Base-by-base conservation (phyloP, 2,329 filamentous ascomycete species). In the Simplicillium sp. region DNA sequence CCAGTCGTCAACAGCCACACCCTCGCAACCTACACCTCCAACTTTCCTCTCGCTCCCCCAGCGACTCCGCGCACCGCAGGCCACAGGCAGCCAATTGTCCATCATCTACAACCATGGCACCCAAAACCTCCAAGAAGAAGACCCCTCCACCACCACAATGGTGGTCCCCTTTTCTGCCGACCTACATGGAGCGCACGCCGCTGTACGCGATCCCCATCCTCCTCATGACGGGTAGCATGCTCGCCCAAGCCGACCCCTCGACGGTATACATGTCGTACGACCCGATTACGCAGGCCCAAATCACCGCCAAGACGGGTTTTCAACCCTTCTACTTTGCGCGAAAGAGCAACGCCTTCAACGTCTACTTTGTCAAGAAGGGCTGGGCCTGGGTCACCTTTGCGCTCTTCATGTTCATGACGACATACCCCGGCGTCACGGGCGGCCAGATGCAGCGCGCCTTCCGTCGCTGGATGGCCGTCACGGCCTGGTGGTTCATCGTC, bases 301-400 rank as follows among this genome's bases (percentile, higher is more conserved):
- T 69, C 3, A 71, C 69, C 36, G 58, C 60, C 61, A 64, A 67
- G 58, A 55, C 59, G n/a, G 56, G 60, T 33, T 60, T 70, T 4
- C 76, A 82, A 38, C 85, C 85, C 3, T 82, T 75, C 57, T 98
- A 97, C 69, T 98, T 98, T 60, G 90, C 92, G 36, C 83, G 83
- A 52, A 98, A 98, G 65, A 75, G 80, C 60, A 98, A 98, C 65
- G 53, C 96, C 39, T 84, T 97, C 74, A 98, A 98, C 58, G 62
- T 84, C 36, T 75, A 88, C 53, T 98, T 97, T 56, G 92, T 98
- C 54, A 98, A 98, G 70, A 72, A 85, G 40, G 90, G 90, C 46
- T 98, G 92, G 92, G 75, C 82, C 38, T 98, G 92, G 92, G 80
- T 87, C 25, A 88, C 85, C 0, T 57, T 77, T 9, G 82, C 86